phyloP scores from a whole-genome alignment of 2,329 filamentous ascomycete species.

The Pseudocercospora eumusae region DNA sequence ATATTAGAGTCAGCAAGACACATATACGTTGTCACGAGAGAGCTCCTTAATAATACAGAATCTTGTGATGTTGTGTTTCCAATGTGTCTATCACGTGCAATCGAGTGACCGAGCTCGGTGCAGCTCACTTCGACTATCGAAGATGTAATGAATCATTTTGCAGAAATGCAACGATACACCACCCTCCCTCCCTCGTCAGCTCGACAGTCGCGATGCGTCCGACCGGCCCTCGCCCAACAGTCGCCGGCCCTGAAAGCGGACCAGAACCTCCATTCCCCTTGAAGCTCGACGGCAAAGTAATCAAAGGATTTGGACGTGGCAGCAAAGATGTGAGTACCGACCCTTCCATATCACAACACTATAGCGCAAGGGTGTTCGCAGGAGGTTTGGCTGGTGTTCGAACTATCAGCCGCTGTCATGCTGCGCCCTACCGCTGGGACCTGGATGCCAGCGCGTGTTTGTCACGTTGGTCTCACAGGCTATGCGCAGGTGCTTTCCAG shows the following conservation, averaged over 20 bases:
- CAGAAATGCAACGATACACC: background rate
- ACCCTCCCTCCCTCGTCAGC: background rate
- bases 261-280: conserved; percentile 80
- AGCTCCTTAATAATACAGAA: conserved; percentile 4
- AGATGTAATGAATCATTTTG: background rate
- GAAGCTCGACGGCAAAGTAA: conserved; percentile 79
- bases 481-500: conserved; percentile 9
- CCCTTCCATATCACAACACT: conserved; percentile 8
- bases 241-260: conserved; percentile 72
- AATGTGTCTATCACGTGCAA: background rate
- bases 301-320: conserved; percentile 89
- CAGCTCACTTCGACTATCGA: background rate
- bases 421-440: conserved; percentile 19
- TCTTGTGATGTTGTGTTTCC: background rate
- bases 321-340: conserved; percentile 73
- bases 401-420: conserved; percentile 17
- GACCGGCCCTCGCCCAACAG: conserved; percentile 61
- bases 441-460: conserved; percentile 15
- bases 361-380: conserved; percentile 8
- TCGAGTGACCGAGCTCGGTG: conserved; percentile 1
- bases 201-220: conserved; percentile 39
- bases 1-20: conserved; percentile 7
- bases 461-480: conserved; percentile 23
- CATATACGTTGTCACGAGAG: conserved; percentile 8
- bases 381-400: conserved; percentile 6